A percentile compares a stretch with the other conserved stretches of the same genome.
Evolutionary conservation across 495 filamentous ascomycete genomes (phyloP).

Genomic region (Aspergillus bridgeri): DNA sequence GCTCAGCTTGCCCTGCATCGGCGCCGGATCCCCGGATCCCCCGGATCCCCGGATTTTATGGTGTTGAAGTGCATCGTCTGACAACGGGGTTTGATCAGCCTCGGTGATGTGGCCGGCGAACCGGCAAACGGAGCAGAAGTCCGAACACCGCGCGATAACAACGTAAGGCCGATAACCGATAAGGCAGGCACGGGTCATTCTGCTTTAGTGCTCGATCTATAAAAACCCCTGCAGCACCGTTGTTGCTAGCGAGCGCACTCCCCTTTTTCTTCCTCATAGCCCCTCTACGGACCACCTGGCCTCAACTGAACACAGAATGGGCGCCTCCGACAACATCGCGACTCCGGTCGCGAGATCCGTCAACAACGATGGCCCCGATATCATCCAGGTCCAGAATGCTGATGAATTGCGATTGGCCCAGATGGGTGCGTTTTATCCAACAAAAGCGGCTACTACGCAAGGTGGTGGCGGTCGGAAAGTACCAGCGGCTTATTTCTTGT

Average conservation of each 20-base stretch:
- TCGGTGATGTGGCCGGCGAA: neutral
- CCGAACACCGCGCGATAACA: neutral
- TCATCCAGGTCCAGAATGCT: constrained; percentile 25
- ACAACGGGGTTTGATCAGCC: too few relatives aligned
- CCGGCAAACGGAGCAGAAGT: neutral
- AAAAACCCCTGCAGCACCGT: neutral
- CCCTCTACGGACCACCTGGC: neutral
- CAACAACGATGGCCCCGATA: constrained; percentile 1
- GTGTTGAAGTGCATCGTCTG: too few relatives aligned
- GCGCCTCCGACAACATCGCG: neutral
- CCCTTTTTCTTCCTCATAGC: neutral
- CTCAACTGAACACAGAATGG: neutral
- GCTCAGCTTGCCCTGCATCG: neutral
- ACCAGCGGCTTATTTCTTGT: neutral
- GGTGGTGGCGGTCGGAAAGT: neutral
- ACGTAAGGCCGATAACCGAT: neutral
- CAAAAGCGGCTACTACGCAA: neutral
- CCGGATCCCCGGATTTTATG: too few relatives aligned
- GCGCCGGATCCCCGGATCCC: too few relatives aligned
- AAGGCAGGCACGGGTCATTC: neutral
- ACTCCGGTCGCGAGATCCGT: neutral
- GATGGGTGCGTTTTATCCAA: constrained; percentile 29
- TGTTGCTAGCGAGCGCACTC: neutral
- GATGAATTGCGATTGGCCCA: constrained; percentile 42
- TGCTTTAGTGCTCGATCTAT: neutral